Conservation (phyloP, 2,329 filamentous ascomycete genomes). For the Penicillium brasilianum region DNA sequence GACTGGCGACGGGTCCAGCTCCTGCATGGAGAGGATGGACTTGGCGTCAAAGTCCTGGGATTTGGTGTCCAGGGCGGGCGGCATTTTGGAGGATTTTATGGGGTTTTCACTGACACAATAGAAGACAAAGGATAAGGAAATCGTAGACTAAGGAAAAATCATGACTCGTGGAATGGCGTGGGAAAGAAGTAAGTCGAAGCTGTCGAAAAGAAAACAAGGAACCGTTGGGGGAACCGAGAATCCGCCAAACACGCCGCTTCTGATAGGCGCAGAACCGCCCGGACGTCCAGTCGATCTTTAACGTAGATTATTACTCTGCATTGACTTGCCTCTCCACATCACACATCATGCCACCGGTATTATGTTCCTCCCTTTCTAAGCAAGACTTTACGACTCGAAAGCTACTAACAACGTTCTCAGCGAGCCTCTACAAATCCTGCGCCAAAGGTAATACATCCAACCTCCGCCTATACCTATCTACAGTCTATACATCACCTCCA, state of each 20-base stretch:
- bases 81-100: slow-evolving; percentile 20
- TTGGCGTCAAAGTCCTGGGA: slow-evolving; percentile 40
- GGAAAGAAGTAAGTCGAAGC: not conserved
- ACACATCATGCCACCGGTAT: slow-evolving; percentile 10
- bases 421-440: slow-evolving; percentile 55
- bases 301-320: not conserved
- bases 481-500: not conserved
- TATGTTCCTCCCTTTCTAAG: not conserved
- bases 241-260: slow-evolving; percentile 17
- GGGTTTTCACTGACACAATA: not conserved
- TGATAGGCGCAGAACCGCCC: slow-evolving; percentile 23
- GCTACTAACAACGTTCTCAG: slow-evolving; percentile 33
- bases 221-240: slow-evolving; percentile 24
- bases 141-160: slow-evolving; percentile 18
- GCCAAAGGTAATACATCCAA: slow-evolving; percentile 50
- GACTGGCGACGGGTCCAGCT: slow-evolving; percentile 83
- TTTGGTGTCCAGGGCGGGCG: slow-evolving; percentile 24
- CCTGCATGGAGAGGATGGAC: slow-evolving; percentile 69
- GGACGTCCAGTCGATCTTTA: slow-evolving; percentile 3
- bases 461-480: not conserved
- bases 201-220: slow-evolving; percentile 10
- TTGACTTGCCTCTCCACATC: not conserved
- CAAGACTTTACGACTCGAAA: too few relatives aligned
- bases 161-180: slow-evolving; percentile 19
- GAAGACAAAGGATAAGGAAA: slow-evolving; percentile 15